A percentile compares a stretch with the other conserved stretches of the same genome.
Evolutionary conservation across 2,329 filamentous ascomycete species (phyloP).

Genomic region (Alternaria panax): DNA sequence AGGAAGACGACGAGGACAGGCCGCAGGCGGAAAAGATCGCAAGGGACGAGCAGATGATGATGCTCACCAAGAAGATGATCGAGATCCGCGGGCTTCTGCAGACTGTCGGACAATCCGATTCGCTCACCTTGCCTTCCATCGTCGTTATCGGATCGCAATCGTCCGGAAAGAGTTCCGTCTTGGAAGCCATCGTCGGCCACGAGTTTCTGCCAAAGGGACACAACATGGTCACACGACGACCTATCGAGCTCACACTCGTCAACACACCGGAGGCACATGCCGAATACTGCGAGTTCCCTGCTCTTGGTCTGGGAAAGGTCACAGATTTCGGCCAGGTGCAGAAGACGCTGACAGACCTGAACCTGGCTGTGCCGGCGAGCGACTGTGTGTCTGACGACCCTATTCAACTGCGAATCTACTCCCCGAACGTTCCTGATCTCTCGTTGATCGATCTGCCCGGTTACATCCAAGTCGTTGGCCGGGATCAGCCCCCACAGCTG

Average conservation of each 20-base stretch:
- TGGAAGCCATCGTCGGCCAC: slow-evolving; percentile 96
- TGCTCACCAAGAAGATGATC: slow-evolving; percentile 99
- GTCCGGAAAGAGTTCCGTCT: slow-evolving; percentile 94
- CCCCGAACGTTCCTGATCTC: slow-evolving; percentile 91
- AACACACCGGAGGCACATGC: slow-evolving; percentile 87
- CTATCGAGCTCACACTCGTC: slow-evolving; percentile 94
- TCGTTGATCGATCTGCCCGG: slow-evolving; percentile 96
- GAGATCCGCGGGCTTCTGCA: slow-evolving; percentile 93
- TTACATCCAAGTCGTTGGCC: slow-evolving; percentile 94
- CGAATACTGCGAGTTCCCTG: slow-evolving; percentile 96
- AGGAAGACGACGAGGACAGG: slow-evolving; percentile 72
- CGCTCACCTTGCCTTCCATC: slow-evolving; percentile 89
- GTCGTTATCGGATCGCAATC: slow-evolving; percentile 99
- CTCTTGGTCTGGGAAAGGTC: slow-evolving; percentile 86
- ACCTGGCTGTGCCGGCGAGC: slow-evolving; percentile 86
- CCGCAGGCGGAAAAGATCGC: slow-evolving; percentile 71
- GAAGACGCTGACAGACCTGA: slow-evolving; percentile 91
- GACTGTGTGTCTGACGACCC: slow-evolving; percentile 97
- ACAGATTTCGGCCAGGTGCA: slow-evolving; percentile 93
- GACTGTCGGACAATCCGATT: slow-evolving; percentile 88
- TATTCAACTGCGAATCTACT: slow-evolving; percentile 94
- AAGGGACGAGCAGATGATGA: slow-evolving; percentile 98
- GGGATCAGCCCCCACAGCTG: slow-evolving; percentile 87
- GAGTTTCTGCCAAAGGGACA: slow-evolving; percentile 97
- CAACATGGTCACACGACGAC: slow-evolving; percentile 96